phyloP scores from a whole-genome alignment of 768 basidiomycete genomes.

The Boletus patriciae region DNA sequence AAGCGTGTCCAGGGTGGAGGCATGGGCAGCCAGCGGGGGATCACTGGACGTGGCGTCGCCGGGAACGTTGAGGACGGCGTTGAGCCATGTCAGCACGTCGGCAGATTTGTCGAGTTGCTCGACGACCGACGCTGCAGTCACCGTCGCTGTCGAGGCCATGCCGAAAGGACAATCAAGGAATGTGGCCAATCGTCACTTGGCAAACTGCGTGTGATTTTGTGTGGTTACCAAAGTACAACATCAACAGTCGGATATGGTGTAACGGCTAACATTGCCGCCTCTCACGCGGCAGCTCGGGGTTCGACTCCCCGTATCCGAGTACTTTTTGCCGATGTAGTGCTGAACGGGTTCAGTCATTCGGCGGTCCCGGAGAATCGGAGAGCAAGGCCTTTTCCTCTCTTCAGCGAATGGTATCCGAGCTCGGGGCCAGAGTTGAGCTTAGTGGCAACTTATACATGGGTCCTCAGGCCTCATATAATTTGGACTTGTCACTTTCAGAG shows the following conservation, averaged over 20 bases:
- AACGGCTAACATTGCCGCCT: constrained; percentile 70
- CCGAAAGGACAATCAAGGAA: not conserved
- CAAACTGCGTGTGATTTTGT: not conserved
- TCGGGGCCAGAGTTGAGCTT: too few relatives aligned
- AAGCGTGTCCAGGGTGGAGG: constrained; percentile 72
- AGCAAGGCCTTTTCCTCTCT: too few relatives aligned
- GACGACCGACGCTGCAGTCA: constrained; percentile 43
- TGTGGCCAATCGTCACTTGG: not conserved
- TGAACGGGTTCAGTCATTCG: too few relatives aligned
- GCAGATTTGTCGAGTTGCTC: constrained; percentile 59
- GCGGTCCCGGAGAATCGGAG: too few relatives aligned
- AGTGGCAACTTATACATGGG: too few relatives aligned
- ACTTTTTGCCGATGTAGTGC: too few relatives aligned
- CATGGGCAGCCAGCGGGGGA: constrained; percentile 46
- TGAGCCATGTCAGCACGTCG: constrained; percentile 71
- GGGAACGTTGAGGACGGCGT: constrained; percentile 51
- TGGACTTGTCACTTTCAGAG: too few relatives aligned
- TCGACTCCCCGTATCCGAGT: too few relatives aligned
- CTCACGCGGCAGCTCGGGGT: constrained; percentile 4
- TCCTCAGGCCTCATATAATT: too few relatives aligned
- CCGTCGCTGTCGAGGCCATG: constrained; percentile 26
- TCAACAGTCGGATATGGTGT: constrained; percentile 52
- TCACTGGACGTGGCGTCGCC: constrained; percentile 40
- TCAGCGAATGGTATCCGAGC: too few relatives aligned
- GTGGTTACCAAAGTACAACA: rapidly evolving